Percentiles rank a stretch among this genome's conserved stretches.
Conservation (phyloP, 441 rosid genomes). For the Pelargonium hybrid region DNA sequence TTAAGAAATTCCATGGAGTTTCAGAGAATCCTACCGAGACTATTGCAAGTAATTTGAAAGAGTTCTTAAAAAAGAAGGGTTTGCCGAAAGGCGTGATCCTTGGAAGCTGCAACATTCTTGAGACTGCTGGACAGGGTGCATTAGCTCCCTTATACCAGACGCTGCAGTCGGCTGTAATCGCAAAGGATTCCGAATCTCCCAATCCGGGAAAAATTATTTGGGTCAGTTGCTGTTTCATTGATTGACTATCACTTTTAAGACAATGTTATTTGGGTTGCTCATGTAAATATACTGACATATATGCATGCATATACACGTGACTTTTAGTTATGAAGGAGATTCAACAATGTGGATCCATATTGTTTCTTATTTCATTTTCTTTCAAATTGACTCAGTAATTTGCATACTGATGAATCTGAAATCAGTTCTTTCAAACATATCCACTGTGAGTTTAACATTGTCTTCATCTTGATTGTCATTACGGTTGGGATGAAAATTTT, state of each 20-base stretch:
- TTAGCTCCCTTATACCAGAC: constrained; percentile 44
- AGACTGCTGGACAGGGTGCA: constrained; percentile 87
- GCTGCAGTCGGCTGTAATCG: constrained; percentile 41
- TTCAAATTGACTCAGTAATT: background rate
- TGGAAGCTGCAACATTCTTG: constrained; percentile 68
- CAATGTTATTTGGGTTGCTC: background rate
- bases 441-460: background rate
- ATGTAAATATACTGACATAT: background rate
- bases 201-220: constrained; percentile 44
- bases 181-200: constrained; percentile 42
- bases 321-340: too few relatives aligned
- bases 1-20: constrained; percentile 95
- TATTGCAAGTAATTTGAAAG: constrained; percentile 53
- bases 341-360: background rate
- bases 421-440: background rate
- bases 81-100: constrained; percentile 56
- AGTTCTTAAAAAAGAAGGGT: constrained; percentile 55
- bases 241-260: background rate
- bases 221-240: constrained; percentile 38
- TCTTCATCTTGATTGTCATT: background rate
- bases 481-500: background rate
- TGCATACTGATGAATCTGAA: background rate
- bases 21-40: constrained; percentile 88
- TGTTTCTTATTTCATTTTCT: background rate
- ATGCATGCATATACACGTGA: background rate